These are phyloP conservation scores for Lentinula aciculospora DNA, from an alignment of 768 basidiomycete genomes.

Conservation along the genomic window DNA sequence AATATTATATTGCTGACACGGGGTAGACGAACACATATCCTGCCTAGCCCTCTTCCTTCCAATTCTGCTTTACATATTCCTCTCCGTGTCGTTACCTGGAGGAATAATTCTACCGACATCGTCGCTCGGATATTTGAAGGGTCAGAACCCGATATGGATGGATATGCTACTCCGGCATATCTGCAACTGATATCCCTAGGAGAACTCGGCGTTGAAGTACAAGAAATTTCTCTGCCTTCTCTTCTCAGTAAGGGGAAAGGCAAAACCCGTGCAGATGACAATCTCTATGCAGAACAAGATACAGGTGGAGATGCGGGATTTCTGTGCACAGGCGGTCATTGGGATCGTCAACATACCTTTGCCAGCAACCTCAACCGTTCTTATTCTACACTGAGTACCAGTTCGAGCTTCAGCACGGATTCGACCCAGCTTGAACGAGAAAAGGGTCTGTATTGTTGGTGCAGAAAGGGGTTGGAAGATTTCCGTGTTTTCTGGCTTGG, in stretches of 20 bases:
- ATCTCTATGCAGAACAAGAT: conserved; percentile 52
- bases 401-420: conserved; percentile 40
- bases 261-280: conserved; percentile 36
- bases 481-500: conserved; percentile 85
- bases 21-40: conserved; percentile 62
- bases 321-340: conserved; percentile 46
- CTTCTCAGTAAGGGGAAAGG: conserved; percentile 50
- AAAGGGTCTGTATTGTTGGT: conserved; percentile 76
- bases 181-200: conserved; percentile 69
- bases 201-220: conserved; percentile 68
- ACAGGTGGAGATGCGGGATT: conserved; percentile 61
- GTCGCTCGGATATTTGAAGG: conserved; percentile 43
- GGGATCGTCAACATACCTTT: conserved; percentile 35
- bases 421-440: conserved; percentile 47
- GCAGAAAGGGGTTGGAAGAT: conserved; percentile 65
- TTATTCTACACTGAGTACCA: conserved; percentile 34
- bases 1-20: conserved; percentile 62
- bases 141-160: conserved; percentile 15
- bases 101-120: conserved; percentile 48
- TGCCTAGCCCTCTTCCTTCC: conserved; percentile 63
- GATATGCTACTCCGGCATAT: conserved; percentile 29
- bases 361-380: conserved; percentile 32
- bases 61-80: conserved; percentile 42
- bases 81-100: conserved; percentile 53
- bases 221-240: conserved; percentile 55